A percentile compares a stretch with the other conserved stretches of the same genome.
phyloP scores from a whole-genome alignment of 768 basidiomycete genomes.

The Amanita inopinata region DNA sequence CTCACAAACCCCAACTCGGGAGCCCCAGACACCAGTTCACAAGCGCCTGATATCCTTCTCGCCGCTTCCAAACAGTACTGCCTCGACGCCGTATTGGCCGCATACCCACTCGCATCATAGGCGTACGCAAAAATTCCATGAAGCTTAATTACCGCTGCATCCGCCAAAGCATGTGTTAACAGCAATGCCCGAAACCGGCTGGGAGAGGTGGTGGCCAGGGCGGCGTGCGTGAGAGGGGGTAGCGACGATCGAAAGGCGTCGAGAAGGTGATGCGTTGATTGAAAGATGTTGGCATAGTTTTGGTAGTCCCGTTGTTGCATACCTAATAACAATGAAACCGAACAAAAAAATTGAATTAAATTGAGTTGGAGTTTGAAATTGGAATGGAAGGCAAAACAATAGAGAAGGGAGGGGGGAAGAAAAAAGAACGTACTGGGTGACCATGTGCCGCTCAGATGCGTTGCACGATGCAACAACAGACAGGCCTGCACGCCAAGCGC shows the following conservation, averaged over 20 bases:
- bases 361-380: neutral
- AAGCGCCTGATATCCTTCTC: slow-evolving; percentile 27
- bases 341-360: slow-evolving; percentile 9
- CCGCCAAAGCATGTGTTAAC: slow-evolving; percentile 37
- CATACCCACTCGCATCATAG: slow-evolving; percentile 8
- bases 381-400: too few species aligned
- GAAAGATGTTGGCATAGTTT: slow-evolving; percentile 33
- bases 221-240: neutral
- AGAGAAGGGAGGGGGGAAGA: too few species aligned
- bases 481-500: slow-evolving; percentile 44
- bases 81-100: slow-evolving; percentile 27
- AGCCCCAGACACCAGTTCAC: slow-evolving; percentile 24
- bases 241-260: slow-evolving; percentile 21
- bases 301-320: slow-evolving; percentile 31
- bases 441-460: slow-evolving; percentile 41
- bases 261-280: slow-evolving; percentile 35
- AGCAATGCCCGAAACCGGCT: slow-evolving; percentile 22
- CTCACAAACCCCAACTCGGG: slow-evolving; percentile 31
- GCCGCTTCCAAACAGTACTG: slow-evolving; percentile 35
- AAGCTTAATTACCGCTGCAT: slow-evolving; percentile 42
- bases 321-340: slow-evolving; percentile 24
- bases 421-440: slow-evolving; percentile 32
- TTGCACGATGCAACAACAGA: slow-evolving; percentile 48
- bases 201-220: slow-evolving; percentile 4
- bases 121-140: slow-evolving; percentile 37